These are phyloP conservation scores for Coemansia sp. DNA, from an alignment of 192 early-diverging fungal species.

Conservation along the genomic window DNA sequence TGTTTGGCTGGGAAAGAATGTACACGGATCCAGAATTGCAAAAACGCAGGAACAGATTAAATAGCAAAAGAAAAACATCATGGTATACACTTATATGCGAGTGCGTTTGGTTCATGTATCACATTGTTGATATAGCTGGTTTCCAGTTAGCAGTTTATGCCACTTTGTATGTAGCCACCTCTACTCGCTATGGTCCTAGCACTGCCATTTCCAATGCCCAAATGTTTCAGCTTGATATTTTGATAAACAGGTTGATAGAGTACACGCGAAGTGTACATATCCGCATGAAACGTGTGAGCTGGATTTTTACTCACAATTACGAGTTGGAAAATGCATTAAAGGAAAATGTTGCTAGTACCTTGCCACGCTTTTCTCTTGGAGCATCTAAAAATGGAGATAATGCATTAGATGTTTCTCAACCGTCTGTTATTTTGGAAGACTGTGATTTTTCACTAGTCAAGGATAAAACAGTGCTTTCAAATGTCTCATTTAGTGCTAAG, in stretches of 20 bases:
- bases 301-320: not conserved
- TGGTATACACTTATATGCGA: slow-evolving; percentile 25
- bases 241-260: too few species aligned
- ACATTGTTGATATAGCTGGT: not conserved
- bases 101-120: slow-evolving; percentile 4
- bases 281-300: too few species aligned
- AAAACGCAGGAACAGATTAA: not conserved
- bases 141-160: not conserved
- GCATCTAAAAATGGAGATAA: not conserved
- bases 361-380: not conserved
- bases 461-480: slow-evolving; percentile 1
- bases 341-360: slow-evolving; percentile 18
- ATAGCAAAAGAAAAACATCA: slow-evolving; percentile 4
- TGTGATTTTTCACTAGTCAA: slow-evolving; percentile 19
- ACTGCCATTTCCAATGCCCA: slow-evolving; percentile 19
- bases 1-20: not conserved
- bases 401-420: not conserved
- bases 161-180: slow-evolving; percentile 3
- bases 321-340: slow-evolving; percentile 13
- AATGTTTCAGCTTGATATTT: slow-evolving; percentile 14
- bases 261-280: too few species aligned
- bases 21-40: slow-evolving; percentile 10
- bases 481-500: slow-evolving; percentile 49
- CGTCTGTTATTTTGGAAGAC: slow-evolving; percentile 7
- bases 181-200: not conserved